These are phyloP conservation scores for Metschnikowia cerradonensis DNA, from an alignment of 805 yeast genomes.

Conservation along the genomic window DNA sequence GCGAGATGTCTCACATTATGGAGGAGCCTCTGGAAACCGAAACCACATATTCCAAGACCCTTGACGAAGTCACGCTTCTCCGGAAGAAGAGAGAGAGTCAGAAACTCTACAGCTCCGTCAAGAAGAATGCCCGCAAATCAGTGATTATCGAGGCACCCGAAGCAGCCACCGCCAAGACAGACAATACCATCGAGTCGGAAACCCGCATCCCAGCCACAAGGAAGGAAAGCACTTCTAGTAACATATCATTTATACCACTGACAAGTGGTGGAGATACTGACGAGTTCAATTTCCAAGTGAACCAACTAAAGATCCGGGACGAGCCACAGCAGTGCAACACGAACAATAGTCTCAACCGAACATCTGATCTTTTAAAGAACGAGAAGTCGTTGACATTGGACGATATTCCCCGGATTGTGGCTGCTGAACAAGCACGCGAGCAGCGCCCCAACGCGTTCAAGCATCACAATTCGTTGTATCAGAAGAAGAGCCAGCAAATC, in stretches of 20 bases:
- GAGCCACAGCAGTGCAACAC: constrained; percentile 34
- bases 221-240: constrained; percentile 24
- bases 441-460: constrained; percentile 89
- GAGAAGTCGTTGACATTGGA: constrained; percentile 88
- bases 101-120: constrained; percentile 49
- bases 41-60: constrained; percentile 61
- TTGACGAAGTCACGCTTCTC: constrained; percentile 72
- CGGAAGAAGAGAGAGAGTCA: constrained; percentile 70
- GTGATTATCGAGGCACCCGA: constrained; percentile 61
- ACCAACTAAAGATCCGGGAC: constrained; percentile 29
- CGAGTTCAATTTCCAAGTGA: constrained; percentile 22
- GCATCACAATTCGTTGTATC: constrained; percentile 56
- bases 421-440: constrained; percentile 93
- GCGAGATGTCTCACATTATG: constrained; percentile 13
- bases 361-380: constrained; percentile 67
- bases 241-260: constrained; percentile 25
- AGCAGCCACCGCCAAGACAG: constrained; percentile 37
- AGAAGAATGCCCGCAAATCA: constrained; percentile 63
- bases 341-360: constrained; percentile 47
- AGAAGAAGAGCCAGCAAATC: constrained; percentile 27
- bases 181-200: constrained; percentile 21
- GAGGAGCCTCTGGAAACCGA: constrained; percentile 24
- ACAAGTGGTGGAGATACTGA: constrained; percentile 23
- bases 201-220: constrained; percentile 13
- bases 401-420: constrained; percentile 95